Conservation (phyloP, 805 yeast genomes). For the Saturnispora serradocipensis region DNA sequence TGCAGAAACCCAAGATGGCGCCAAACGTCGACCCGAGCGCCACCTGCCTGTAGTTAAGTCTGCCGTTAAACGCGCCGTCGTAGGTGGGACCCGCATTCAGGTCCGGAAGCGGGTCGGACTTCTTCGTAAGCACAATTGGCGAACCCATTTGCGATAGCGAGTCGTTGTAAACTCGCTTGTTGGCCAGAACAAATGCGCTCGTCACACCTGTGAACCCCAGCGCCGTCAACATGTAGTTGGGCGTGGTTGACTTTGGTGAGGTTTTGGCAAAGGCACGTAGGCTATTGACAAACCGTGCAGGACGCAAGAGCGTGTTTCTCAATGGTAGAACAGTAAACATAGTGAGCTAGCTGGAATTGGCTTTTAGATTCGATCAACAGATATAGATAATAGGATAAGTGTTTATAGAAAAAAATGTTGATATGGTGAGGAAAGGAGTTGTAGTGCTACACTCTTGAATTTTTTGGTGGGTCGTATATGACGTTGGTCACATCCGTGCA, state of each 20-base stretch:
- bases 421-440: not conserved
- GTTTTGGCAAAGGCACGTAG: not conserved
- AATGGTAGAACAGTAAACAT: not conserved
- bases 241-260: not conserved
- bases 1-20: slow-evolving; percentile 44
- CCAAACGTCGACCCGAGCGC: slow-evolving; percentile 59
- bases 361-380: not conserved
- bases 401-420: no score
- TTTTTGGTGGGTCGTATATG: no score
- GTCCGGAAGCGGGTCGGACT: not conserved
- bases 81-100: slow-evolving; percentile 15
- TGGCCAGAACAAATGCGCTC: slow-evolving; percentile 13
- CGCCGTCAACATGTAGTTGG: slow-evolving; percentile 10
- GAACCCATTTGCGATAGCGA: slow-evolving; percentile 3
- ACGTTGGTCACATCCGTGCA: not conserved
- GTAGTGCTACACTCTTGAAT: no score
- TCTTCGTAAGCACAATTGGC: slow-evolving; percentile 5
- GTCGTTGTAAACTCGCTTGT: slow-evolving; percentile 18
- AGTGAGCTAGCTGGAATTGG: not conserved
- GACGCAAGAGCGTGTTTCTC: not conserved
- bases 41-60: slow-evolving; percentile 50
- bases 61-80: slow-evolving; percentile 35
- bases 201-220: slow-evolving; percentile 18
- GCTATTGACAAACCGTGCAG: not conserved
- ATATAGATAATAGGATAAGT: no score